Evolutionary conservation across 805 yeast species (phyloP), one percentile per base, ranked within the genome.

Genomic region (Nakazawaea wickerhamii): DNA sequence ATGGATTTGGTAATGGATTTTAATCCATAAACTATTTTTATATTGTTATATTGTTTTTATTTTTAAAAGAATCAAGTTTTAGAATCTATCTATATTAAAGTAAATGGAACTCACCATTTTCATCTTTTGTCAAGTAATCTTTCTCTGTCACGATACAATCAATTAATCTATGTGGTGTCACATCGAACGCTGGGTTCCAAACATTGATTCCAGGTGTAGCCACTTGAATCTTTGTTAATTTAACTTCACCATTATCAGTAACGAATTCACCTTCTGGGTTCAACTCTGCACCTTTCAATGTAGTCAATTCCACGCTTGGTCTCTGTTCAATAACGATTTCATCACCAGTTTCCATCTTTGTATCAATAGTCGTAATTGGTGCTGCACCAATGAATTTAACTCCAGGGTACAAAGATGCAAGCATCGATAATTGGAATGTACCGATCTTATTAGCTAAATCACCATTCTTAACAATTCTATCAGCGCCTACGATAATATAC

Each of bases 371-470:
- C 1, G 97, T 89, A 36, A 77, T 84, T 39, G 98, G 98, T 1
- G 97, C 98, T 22, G 96, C 98, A 8, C 93, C 96, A 35, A 87
- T 79, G 54, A 93, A 91, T 56, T 82, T 83, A 53, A 90, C 79
- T 5, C 77, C 81, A 43, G 73, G 73, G 40, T 75, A 75, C 47
- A 66, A 68, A 46, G 81, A 73, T 15, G 95, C 81, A 45, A 88
- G 65, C 10, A 82, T 68, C 0, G 97, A 84, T 49, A 91, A 65
- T 64, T 90, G 97, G 63, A 79, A 86, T 0, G 98, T 93, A 18
- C 99, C 99, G 40, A 91, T 91, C 65, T 91, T 91, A 65, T 91
- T 91, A 1, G 98, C 98, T 23, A 96, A 80, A 57, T 91, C 99
- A 40, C 99, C 99, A 58, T 91, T 91, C 22, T 73, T 70, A 3